Conservation (phyloP, 805 yeast species). For the Nakazawaea pomicola region DNA sequence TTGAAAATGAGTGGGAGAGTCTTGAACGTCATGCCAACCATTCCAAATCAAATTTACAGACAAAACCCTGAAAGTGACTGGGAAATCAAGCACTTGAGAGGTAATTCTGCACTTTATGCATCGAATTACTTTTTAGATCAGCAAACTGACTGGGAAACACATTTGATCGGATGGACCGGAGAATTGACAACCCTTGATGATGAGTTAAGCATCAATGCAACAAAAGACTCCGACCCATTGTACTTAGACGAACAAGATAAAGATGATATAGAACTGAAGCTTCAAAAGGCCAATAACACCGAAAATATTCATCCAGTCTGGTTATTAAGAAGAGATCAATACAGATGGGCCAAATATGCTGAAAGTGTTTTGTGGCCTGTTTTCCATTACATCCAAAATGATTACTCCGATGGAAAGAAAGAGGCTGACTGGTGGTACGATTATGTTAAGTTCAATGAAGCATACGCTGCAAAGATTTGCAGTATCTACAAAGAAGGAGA, state of each 20-base stretch:
- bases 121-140: slow-evolving; percentile 60
- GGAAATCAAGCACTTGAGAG: slow-evolving; percentile 64
- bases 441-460: slow-evolving; percentile 86
- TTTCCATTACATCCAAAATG: slow-evolving; percentile 85
- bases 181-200: slow-evolving; percentile 45
- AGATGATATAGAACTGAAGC: slow-evolving; percentile 38
- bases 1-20: slow-evolving; percentile 58
- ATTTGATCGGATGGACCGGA: slow-evolving; percentile 94
- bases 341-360: slow-evolving; percentile 84
- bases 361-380: slow-evolving; percentile 93
- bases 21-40: slow-evolving; percentile 58
- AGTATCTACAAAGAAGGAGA: slow-evolving; percentile 82
- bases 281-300: slow-evolving; percentile 41
- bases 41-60: slow-evolving; percentile 58
- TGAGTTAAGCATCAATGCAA: slow-evolving; percentile 5
- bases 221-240: slow-evolving; percentile 43
- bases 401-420: slow-evolving; percentile 60
- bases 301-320: slow-evolving; percentile 79
- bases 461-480: slow-evolving; percentile 75
- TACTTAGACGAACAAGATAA: slow-evolving; percentile 56
- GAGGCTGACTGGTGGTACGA: slow-evolving; percentile 79
- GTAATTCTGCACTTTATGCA: slow-evolving; percentile 81
- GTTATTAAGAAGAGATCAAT: slow-evolving; percentile 74
- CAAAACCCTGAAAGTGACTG: slow-evolving; percentile 35
- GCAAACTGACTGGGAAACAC: slow-evolving; percentile 80